Percentiles rank a stretch among this genome's conserved stretches.
Conservation (phyloP, 2,329 filamentous ascomycete species). For the Clarireedia paspali region DNA sequence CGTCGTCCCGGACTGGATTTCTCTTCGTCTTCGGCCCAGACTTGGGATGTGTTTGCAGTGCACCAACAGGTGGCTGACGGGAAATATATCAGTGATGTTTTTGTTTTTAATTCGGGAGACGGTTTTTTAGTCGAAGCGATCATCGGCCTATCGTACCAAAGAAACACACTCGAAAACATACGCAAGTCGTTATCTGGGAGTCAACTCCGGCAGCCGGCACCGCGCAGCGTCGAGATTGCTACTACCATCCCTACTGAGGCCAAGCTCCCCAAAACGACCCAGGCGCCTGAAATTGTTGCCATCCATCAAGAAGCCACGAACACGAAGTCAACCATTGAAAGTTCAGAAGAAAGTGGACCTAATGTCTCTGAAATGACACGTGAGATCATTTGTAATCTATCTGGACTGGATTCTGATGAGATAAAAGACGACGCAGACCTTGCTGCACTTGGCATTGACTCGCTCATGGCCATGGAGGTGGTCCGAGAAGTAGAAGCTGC, state of each 20-base stretch:
- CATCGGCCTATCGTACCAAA: too few species aligned
- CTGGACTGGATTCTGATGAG: constrained; percentile 29
- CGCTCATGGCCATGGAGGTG: constrained; percentile 42
- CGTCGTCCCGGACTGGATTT: constrained; percentile 23
- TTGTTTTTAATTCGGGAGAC: constrained; percentile 28
- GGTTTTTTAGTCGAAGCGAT: constrained; percentile 11
- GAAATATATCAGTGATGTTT: constrained; percentile 29
- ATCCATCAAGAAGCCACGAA: too few species aligned
- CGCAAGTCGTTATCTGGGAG: too few species aligned
- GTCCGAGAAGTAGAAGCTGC: constrained; percentile 33
- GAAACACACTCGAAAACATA: too few species aligned
- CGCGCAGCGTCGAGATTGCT: too few species aligned
- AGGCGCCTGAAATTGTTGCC: too few species aligned
- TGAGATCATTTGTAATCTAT: constrained; percentile 4
- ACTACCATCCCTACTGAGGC: too few species aligned
- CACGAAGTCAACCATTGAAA: too few species aligned
- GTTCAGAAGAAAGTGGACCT: neutral
- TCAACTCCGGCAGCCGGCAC: too few species aligned
- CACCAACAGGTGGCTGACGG: constrained; percentile 24
- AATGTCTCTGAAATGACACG: neutral
- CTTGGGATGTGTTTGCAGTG: constrained; percentile 27
- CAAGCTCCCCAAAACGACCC: too few species aligned
- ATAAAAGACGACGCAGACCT: constrained; percentile 32
- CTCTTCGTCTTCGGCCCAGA: constrained; percentile 10
- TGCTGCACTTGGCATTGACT: constrained; percentile 42